Evolutionary conservation across 2,329 filamentous ascomycete genomes (phyloP), one percentile per base, ranked within the genome.

Genomic region (Cylindrodendrum hubeiense): DNA sequence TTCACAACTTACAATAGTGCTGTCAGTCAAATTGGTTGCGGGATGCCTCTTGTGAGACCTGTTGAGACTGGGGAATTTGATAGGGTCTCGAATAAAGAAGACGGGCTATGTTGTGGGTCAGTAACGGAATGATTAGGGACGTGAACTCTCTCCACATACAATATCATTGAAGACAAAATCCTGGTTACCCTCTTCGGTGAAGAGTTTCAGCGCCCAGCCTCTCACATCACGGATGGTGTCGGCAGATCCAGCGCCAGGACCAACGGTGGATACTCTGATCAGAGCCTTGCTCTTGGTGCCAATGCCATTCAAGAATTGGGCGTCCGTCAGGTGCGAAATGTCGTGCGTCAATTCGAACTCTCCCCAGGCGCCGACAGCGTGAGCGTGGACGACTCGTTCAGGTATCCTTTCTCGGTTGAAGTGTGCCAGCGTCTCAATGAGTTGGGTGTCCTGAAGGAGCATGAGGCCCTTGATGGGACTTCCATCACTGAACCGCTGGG

Each of bases 21-120:
- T 89, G 78, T 92, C 88, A 51, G 88, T 90, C 56, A 93, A 80
- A 76, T 93, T 91, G 19, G 90, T 93, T 66, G 89, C 85, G 1
- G 92, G 92, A 78, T 94, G 86, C 47, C 91, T 87, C 84, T 94
- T 94, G 79, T 94, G 92, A 5, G 91, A 92, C 81, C 93, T 91
- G 68, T 93, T 93, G 78, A 93, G 90, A 73, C 90, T 82, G 26
- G 91, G 91, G 80, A 93, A 94, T 78, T 94, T 93, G 76, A 87
- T 85, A 2, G 92, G 91, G 71, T 94, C 92, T 41, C 92, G 86
- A 33, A 94, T 75, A 83, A 94, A 95, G 83, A 95, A 95, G 19
- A 93, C 85, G 2, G 91, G 92, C 0, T 69, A 4, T 8, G 10
- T 4, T 1, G 13, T 21, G 3, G 1, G 21, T 63, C 33, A 57